Percentiles rank a stretch among this genome's conserved stretches.
These are phyloP conservation scores for Phlyctochytrium planicorne DNA, from an alignment of 192 early-diverging fungal species.

Conservation along the genomic window DNA sequence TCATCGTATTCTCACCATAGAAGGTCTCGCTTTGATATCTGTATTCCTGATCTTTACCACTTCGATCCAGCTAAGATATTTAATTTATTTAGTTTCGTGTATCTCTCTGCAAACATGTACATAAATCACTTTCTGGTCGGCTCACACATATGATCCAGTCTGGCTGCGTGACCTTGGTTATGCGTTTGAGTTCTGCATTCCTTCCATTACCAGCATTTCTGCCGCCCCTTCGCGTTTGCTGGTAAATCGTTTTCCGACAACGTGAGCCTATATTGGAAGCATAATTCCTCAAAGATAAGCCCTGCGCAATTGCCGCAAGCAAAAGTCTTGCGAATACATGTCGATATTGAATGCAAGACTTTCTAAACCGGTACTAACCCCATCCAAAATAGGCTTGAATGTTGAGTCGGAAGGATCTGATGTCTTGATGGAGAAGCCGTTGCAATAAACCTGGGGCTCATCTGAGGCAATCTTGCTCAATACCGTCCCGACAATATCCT, in stretches of 20 bases:
- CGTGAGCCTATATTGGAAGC: background rate
- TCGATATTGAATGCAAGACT: background rate
- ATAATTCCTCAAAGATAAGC: background rate
- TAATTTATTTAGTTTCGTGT: background rate
- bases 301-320: background rate
- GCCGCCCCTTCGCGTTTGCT: background rate
- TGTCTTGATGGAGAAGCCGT: background rate
- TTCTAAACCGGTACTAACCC: background rate
- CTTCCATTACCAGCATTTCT: background rate
- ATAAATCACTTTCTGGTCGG: background rate
- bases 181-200: background rate
- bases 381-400: background rate
- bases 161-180: background rate
- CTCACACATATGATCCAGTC: background rate
- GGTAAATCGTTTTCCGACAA: background rate
- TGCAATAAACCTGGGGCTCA: background rate
- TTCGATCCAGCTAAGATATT: background rate
- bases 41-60: background rate
- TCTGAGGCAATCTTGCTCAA: background rate
- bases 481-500: background rate
- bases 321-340: background rate
- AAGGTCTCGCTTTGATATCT: background rate
- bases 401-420: too few species aligned
- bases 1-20: background rate
- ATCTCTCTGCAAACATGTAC: background rate